These are phyloP conservation scores for Plenodomus tracheiphilus DNA, from an alignment of 2,329 filamentous ascomycete genomes.

Conservation along the genomic window DNA sequence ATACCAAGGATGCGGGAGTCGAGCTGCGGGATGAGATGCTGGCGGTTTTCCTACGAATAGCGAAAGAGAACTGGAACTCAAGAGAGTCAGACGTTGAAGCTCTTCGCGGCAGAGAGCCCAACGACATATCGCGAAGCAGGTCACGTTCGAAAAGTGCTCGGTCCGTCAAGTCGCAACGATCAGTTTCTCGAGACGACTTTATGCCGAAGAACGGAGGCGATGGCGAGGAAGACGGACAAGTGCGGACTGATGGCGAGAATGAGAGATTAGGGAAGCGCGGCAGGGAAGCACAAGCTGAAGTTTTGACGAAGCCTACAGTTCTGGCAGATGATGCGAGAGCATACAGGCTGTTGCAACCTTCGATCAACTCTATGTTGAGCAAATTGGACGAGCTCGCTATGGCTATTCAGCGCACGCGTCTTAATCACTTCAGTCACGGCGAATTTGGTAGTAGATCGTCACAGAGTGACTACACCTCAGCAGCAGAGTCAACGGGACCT, in stretches of 20 bases:
- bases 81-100: conserved; percentile 43
- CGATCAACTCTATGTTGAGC: conserved; percentile 69
- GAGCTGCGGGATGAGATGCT: conserved; percentile 71
- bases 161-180: conserved; percentile 2
- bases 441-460: conserved; percentile 32
- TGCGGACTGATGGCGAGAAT: background rate
- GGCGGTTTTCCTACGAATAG: conserved; percentile 66
- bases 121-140: conserved; percentile 3
- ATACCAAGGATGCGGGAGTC: conserved; percentile 56
- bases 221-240: conserved; percentile 3
- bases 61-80: conserved; percentile 63
- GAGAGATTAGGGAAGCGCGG: conserved; percentile 6
- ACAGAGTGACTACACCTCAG: conserved; percentile 33
- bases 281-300: conserved; percentile 11
- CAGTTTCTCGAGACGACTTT: conserved; percentile 4
- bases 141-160: conserved; percentile 17
- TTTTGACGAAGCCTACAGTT: conserved; percentile 53
- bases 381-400: conserved; percentile 71
- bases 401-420: conserved; percentile 69
- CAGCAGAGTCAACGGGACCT: conserved; percentile 25
- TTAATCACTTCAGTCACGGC: conserved; percentile 50
- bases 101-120: conserved; percentile 6
- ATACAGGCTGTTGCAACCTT: conserved; percentile 65
- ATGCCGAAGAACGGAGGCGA: conserved; percentile 8
- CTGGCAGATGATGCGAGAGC: conserved; percentile 73